Conservation (phyloP, 352 stramenopile genomes). For the Saprolegnia parasitica region DNA sequence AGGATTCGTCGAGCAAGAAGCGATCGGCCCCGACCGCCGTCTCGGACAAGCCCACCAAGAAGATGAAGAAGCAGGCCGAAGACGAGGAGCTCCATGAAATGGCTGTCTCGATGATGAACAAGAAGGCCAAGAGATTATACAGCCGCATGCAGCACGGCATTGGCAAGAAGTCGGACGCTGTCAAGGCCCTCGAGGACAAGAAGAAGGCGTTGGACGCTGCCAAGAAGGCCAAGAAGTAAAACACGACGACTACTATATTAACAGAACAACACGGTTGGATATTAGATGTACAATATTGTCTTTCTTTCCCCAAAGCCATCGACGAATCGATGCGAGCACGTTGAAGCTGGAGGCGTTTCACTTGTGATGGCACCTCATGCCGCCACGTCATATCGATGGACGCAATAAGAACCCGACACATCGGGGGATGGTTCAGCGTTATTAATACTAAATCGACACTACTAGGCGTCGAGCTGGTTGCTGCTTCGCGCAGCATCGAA, state of each 20-base stretch:
- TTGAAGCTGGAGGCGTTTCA: no score
- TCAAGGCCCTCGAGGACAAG: constrained; percentile 79
- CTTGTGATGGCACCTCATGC: no score
- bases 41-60: constrained; percentile 63
- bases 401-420: no score
- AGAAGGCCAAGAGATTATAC: constrained; percentile 89
- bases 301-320: no score
- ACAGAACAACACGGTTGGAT: background rate
- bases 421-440: no score
- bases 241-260: constrained; percentile 1
- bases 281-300: background rate
- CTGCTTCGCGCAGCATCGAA: background rate
- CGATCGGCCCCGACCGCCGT: constrained; percentile 16
- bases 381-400: no score
- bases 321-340: no score
- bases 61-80: constrained; percentile 71
- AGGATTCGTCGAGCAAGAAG: constrained; percentile 35
- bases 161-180: constrained; percentile 82
- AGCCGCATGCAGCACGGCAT: constrained; percentile 90
- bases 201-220: constrained; percentile 57
- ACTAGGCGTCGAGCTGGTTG: background rate
- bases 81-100: constrained; percentile 76
- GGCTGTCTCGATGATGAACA: constrained; percentile 90
- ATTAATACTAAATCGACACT: no score
- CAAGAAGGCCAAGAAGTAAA: constrained; percentile 39